Percentiles rank a stretch among this genome's conserved stretches.
phyloP scores from a whole-genome alignment of 306 rosid species.

The Argentina anserina region DNA sequence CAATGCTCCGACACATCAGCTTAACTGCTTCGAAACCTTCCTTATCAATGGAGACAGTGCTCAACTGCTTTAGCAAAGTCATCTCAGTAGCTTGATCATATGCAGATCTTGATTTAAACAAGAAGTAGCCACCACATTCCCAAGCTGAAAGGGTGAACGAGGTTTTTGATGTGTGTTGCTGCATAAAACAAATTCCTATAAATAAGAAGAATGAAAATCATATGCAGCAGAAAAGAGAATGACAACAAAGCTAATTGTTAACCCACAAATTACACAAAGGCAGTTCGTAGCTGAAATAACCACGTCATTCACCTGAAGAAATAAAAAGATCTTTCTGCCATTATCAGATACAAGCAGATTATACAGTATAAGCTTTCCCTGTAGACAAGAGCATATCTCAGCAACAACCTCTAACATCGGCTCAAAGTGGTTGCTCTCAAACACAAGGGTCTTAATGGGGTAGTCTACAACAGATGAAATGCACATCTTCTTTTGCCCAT shows the following conservation, averaged over 20 bases:
- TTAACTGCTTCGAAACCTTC: conserved; percentile 32
- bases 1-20: conserved; percentile 29
- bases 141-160: conserved; percentile 32
- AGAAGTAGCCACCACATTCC: conserved; percentile 44
- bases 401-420: conserved; percentile 27
- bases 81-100: conserved; percentile 33
- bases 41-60: conserved; percentile 22
- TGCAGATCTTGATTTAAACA: conserved; percentile 30
- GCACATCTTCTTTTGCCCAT: conserved; percentile 13
- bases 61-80: conserved; percentile 15
- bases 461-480: conserved; percentile 26
- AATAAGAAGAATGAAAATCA: conserved; percentile 7
- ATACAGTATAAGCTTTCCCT: conserved; percentile 21
- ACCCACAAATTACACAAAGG: neutral
- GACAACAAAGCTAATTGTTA: neutral
- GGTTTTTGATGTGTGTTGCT: conserved; percentile 16
- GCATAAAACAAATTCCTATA: conserved; percentile 6
- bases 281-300: neutral
- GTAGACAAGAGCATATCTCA: conserved; percentile 27
- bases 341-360: conserved; percentile 34
- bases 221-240: neutral
- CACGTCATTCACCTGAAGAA: conserved; percentile 29
- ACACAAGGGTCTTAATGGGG: conserved; percentile 37
- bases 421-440: conserved; percentile 28
- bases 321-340: conserved; percentile 37